A percentile compares a stretch with the other conserved stretches of the same genome.
Evolutionary conservation across 164 flowering plant species (phyloP).

Genomic region (Vitis rotundifolia): DNA sequence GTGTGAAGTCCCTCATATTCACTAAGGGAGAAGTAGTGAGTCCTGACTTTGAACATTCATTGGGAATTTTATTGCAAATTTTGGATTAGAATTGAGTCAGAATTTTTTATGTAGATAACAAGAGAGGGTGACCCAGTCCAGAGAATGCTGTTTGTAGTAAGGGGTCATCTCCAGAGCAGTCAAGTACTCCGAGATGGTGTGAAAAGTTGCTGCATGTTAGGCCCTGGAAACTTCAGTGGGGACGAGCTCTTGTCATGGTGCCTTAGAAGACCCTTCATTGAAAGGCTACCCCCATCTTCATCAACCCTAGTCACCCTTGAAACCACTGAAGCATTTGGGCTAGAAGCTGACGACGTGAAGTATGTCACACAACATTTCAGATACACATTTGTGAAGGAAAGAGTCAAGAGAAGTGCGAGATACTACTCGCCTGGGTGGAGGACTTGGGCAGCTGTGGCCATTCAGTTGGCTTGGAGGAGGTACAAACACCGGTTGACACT

Average conservation of each 20-base stretch:
- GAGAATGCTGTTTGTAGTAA: constrained; percentile 85
- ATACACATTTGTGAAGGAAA: constrained; percentile 90
- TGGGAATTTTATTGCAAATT: neutral
- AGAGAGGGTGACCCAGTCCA: constrained; percentile 95
- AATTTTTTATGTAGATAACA: constrained; percentile 46
- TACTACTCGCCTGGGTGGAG: constrained; percentile 97
- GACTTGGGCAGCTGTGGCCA: constrained; percentile 97
- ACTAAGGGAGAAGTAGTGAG: constrained; percentile 92
- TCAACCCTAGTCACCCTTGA: constrained; percentile 76
- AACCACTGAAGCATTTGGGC: constrained; percentile 87
- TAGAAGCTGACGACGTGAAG: constrained; percentile 86
- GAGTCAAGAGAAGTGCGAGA: constrained; percentile 78
- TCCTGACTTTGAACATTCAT: neutral
- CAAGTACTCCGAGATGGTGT: constrained; percentile 86
- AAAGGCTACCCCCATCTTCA: constrained; percentile 87
- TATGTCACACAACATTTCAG: constrained; percentile 94
- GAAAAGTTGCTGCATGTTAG: constrained; percentile 89
- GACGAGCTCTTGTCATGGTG: constrained; percentile 98
- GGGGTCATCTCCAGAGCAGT: constrained; percentile 94
- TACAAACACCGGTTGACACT: constrained; percentile 76
- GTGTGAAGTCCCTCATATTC: constrained; percentile 90
- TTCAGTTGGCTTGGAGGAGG: constrained; percentile 94
- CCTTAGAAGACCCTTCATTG: constrained; percentile 77
- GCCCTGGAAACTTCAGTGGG: constrained; percentile 96
- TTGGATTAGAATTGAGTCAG: neutral